These are phyloP conservation scores for Diplodia scrobiculata DNA, from an alignment of 2,329 filamentous ascomycete species.

Conservation along the genomic window DNA sequence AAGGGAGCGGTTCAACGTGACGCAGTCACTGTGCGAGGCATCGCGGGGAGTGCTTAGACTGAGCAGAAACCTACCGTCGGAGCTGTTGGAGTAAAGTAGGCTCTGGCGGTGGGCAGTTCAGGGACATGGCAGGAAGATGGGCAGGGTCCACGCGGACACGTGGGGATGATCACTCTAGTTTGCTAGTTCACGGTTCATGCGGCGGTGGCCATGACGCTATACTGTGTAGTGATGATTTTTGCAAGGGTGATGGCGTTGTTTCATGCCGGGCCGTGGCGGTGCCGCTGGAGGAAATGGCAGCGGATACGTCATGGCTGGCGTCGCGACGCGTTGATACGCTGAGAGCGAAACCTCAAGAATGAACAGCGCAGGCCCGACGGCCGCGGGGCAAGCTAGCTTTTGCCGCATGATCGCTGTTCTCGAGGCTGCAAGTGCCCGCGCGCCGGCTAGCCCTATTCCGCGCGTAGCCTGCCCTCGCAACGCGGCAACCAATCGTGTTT, in stretches of 20 bases:
- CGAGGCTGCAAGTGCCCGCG: slow-evolving; percentile 17
- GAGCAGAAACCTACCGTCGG: slow-evolving; percentile 38
- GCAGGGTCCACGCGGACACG: slow-evolving; percentile 3
- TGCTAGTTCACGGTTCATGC: slow-evolving; percentile 9
- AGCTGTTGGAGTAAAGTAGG: background rate
- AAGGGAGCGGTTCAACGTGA: slow-evolving; percentile 11
- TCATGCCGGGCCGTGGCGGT: slow-evolving; percentile 12
- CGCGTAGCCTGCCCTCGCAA: background rate
- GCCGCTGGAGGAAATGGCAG: background rate
- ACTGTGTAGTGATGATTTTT: background rate
- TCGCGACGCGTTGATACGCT: slow-evolving; percentile 2
- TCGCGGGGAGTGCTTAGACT: slow-evolving; percentile 42
- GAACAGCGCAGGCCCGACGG: slow-evolving; percentile 1
- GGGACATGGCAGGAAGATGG: background rate
- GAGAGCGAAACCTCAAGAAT: slow-evolving; percentile 2
- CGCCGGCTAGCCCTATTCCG: slow-evolving; percentile 18
- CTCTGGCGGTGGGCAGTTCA: background rate
- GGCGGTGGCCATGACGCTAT: slow-evolving; percentile 3
- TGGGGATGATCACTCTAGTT: slow-evolving; percentile 5
- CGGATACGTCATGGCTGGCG: slow-evolving; percentile 14
- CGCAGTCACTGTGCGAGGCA: slow-evolving; percentile 36
- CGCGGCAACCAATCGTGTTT: slow-evolving; percentile 24
- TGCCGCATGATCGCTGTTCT: slow-evolving; percentile 20
- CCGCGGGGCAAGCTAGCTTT: background rate
- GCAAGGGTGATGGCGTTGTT: background rate